These are phyloP conservation scores for Rubroboletus satanas DNA, from an alignment of 768 basidiomycete genomes.

Conservation along the genomic window DNA sequence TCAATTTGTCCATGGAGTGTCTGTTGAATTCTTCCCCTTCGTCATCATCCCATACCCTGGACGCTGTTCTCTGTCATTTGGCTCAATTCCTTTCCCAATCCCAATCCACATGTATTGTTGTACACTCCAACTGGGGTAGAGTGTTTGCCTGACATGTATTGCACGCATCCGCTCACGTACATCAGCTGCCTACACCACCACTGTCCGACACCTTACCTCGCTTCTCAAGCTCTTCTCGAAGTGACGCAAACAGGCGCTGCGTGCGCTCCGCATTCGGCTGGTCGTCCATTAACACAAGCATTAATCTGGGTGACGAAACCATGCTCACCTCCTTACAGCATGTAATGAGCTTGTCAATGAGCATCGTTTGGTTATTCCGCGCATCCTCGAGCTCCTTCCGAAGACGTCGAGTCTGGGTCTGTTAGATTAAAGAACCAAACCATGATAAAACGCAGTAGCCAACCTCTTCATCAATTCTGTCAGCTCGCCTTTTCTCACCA, in stretches of 20 bases:
- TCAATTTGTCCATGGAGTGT: slow-evolving; percentile 2
- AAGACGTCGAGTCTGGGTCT: slow-evolving; percentile 56
- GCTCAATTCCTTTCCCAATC: not conserved
- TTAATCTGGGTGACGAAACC: not conserved
- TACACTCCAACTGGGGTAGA: slow-evolving; percentile 12
- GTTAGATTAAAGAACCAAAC: slow-evolving; percentile 5
- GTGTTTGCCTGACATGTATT: slow-evolving; percentile 15
- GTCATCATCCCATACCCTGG: slow-evolving; percentile 2
- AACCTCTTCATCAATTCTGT: slow-evolving; percentile 74
- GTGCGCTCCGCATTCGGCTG: slow-evolving; percentile 82
- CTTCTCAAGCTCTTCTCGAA: slow-evolving; percentile 81
- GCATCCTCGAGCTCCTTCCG: slow-evolving; percentile 77
- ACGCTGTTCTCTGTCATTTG: not conserved
- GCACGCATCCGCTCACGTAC: slow-evolving; percentile 10
- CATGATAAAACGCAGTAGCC: slow-evolving; percentile 18
- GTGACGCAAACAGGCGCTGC: slow-evolving; percentile 72
- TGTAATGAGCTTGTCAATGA: slow-evolving; percentile 79
- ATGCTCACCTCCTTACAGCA: slow-evolving; percentile 81
- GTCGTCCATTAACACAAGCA: slow-evolving; percentile 13
- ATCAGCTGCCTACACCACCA: slow-evolving; percentile 40
- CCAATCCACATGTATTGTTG: slow-evolving; percentile 3
- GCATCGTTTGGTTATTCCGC: slow-evolving; percentile 70
- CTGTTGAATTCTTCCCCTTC: not conserved
- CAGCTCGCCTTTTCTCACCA: slow-evolving; percentile 63
- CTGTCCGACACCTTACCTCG: slow-evolving; percentile 51